Evolutionary conservation across 495 filamentous ascomycete species (phyloP), one percentile per base, ranked within the genome.

Genomic region (Astrothelium subdiscretum): DNA sequence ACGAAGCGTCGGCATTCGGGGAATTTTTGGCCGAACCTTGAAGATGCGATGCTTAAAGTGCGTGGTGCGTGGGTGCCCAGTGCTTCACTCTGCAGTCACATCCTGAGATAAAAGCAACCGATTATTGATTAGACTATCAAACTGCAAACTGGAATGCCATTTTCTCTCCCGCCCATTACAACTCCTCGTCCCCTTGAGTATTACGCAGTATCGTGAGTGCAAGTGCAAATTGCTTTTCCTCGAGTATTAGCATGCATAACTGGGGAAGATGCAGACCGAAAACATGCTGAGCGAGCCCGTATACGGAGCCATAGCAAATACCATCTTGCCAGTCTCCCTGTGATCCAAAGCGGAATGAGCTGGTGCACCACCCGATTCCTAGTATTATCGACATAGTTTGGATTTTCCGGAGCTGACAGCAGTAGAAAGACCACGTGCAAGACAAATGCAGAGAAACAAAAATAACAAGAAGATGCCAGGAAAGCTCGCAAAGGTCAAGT

Each of bases 381-480:
- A 54, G 48, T 54, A 54, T 54, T 54, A 29, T 29, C 20, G 48
- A 54, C 48, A 12, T 54, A 54, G 48, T 54, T 54, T n/a, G n/a
- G 48, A n/a, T 54, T 29, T 54, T 24, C 20, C 20, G 48, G 24
- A 54, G 12, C 48, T 54, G 48, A 54, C 48, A 54, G 24, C 11
- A 54, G 20, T 54, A 54, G 24, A 54, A 54, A 54, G 48, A 26
- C 12, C 12, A 54, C 20, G 48, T 54, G 48, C 48, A 54, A 29
- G 48, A 54, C 48, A 54, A 29, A 54, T 54, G 48, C 48, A 54
- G 3, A 29, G 15, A 29, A 54, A 29, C 48, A 54, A 29, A 54
- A 29, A 54, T 54, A 54, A 11, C 8, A 20, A 54, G 48, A 54
- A 54, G 48, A 54, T 54, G 48, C 48, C 48, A 29, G 48, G 24